Conservation (phyloP, 345 rosid species). For the Corymbia maculata region DNA sequence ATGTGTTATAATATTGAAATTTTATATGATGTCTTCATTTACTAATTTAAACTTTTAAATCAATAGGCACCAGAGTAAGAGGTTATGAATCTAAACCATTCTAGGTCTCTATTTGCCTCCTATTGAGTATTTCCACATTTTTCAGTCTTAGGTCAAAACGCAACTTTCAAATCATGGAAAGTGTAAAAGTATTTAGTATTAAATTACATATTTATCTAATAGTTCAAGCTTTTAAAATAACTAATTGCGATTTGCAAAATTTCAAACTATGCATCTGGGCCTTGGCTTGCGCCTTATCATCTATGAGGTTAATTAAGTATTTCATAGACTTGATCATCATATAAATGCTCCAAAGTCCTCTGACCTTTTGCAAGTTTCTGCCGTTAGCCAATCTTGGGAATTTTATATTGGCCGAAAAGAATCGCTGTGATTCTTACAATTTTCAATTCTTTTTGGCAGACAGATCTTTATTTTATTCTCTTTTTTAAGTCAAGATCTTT, state of each 20-base stretch:
- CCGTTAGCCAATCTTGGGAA: neutral
- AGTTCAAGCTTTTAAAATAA: neutral
- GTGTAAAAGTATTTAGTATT: neutral
- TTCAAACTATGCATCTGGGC: neutral
- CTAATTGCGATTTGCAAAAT: too few species aligned
- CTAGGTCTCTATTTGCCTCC: neutral
- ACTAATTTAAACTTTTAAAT: too few species aligned
- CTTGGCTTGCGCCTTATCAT: neutral
- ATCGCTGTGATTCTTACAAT: neutral
- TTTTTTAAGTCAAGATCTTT: neutral
- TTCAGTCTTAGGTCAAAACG: neutral
- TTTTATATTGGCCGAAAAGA: neutral
- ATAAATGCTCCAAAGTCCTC: neutral
- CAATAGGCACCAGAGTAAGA: too few species aligned
- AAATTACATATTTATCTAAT: neutral
- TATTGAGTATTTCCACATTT: neutral
- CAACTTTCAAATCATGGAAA: neutral
- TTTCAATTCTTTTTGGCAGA: neutral
- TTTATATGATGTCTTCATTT: too few species aligned
- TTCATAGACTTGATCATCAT: neutral
- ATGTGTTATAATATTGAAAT: too few species aligned
- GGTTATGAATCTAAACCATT: too few species aligned
- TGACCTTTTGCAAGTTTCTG: neutral
- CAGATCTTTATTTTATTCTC: neutral
- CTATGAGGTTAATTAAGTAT: neutral